phyloP scores from a whole-genome alignment of 495 filamentous ascomycete genomes.

The Penicillium ochrochloron region DNA sequence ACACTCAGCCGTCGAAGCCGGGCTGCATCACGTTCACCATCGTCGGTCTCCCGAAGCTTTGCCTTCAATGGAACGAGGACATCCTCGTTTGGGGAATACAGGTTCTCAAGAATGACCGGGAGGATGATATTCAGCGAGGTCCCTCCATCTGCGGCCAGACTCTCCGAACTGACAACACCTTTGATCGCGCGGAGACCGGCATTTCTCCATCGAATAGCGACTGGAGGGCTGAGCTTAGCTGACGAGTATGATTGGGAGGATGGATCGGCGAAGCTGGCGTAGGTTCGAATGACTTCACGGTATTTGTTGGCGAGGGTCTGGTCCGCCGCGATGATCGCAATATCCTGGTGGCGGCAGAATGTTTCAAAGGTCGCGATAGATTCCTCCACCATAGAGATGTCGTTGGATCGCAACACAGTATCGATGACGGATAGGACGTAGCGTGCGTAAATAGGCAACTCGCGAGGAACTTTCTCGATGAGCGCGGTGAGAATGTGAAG shows the following conservation, averaged over 20 bases:
- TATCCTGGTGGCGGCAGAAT: constrained; percentile 82
- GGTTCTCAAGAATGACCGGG: constrained; percentile 81
- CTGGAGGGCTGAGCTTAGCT: constrained; percentile 63
- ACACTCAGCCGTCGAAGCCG: constrained; percentile 73
- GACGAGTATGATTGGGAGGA: constrained; percentile 35
- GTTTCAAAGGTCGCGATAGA: constrained; percentile 81
- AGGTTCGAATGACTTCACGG: constrained; percentile 73
- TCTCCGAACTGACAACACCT: constrained; percentile 76
- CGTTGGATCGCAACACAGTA: constrained; percentile 74
- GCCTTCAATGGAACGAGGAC: constrained; percentile 65
- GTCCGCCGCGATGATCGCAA: constrained; percentile 74
- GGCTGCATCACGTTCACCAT: constrained; percentile 61
- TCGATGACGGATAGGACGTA: constrained; percentile 80
- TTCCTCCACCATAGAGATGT: constrained; percentile 87
- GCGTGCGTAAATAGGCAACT: constrained; percentile 82
- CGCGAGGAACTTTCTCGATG: constrained; percentile 88
- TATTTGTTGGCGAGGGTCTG: constrained; percentile 83
- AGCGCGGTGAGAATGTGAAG: constrained; percentile 85
- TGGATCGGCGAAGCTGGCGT: constrained; percentile 72
- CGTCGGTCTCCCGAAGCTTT: constrained; percentile 65
- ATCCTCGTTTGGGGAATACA: constrained; percentile 76
- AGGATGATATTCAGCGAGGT: constrained; percentile 75
- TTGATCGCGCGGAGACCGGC: constrained; percentile 79
- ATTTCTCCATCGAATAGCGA: constrained; percentile 83
- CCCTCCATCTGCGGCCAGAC: constrained; percentile 71